Percentiles rank a stretch among this genome's conserved stretches.
These are phyloP conservation scores for Ephemerocybe angulata DNA, from an alignment of 768 basidiomycete genomes.

Conservation along the genomic window DNA sequence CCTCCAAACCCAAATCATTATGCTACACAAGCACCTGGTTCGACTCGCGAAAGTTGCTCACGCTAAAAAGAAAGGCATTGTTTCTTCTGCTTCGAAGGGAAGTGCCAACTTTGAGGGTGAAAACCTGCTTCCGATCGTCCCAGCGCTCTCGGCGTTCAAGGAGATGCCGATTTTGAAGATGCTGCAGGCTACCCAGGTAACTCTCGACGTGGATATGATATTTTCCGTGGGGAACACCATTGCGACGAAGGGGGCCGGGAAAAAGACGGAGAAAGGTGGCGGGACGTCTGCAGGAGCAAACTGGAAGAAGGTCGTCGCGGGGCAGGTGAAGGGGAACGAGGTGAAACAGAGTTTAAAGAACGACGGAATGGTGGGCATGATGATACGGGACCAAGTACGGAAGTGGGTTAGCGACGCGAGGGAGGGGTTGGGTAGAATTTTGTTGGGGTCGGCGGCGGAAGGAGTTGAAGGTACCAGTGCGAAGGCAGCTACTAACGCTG, in stretches of 20 bases:
- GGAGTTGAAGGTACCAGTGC: slow-evolving; percentile 48
- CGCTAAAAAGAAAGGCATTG: not conserved
- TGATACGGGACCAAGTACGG: slow-evolving; percentile 34
- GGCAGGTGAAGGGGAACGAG: too few species aligned
- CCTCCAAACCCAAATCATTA: slow-evolving; percentile 35
- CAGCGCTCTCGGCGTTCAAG: slow-evolving; percentile 46
- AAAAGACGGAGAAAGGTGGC: slow-evolving; percentile 8
- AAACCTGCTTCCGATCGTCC: slow-evolving; percentile 32
- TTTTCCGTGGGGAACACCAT: not conserved
- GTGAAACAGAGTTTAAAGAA: slow-evolving; percentile 10
- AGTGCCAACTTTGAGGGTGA: too few species aligned
- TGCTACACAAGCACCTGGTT: slow-evolving; percentile 44
- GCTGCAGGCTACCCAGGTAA: slow-evolving; percentile 31
- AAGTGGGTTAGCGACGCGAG: slow-evolving; percentile 48
- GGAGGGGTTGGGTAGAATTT: slow-evolving; percentile 36
- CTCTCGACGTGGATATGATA: not conserved
- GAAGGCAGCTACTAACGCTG: slow-evolving; percentile 46
- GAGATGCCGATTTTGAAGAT: slow-evolving; percentile 42
- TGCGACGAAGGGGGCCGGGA: not conserved
- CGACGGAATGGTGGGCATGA: slow-evolving; percentile 3
- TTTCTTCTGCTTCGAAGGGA: slow-evolving; percentile 11
- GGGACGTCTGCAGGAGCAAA: slow-evolving; percentile 10
- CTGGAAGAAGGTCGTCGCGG: not conserved
- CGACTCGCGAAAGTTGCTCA: not conserved
- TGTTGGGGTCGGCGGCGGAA: slow-evolving; percentile 38